Conservation (phyloP, 371 early-diverging fungal species). For the Conidiobolus incongruus region DNA sequence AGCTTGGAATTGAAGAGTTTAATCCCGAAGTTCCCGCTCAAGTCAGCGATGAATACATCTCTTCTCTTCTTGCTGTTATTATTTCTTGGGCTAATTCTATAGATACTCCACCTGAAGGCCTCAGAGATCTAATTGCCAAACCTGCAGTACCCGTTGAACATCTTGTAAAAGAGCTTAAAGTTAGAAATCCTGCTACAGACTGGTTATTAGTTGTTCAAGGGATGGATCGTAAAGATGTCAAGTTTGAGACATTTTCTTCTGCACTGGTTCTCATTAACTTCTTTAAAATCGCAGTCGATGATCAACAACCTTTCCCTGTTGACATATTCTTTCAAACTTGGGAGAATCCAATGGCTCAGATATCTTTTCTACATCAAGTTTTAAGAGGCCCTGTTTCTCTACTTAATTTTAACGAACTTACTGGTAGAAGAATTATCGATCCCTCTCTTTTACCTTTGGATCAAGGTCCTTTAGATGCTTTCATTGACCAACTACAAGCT, state of each 20-base stretch:
- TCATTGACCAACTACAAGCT: neutral
- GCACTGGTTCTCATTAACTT: neutral
- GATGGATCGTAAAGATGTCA: neutral
- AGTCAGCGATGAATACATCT: too few species aligned
- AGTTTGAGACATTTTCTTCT: neutral
- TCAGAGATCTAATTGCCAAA: too few species aligned
- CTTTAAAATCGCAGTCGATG: neutral
- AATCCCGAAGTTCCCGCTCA: too few species aligned
- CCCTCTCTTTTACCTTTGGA: neutral
- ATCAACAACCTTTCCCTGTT: neutral
- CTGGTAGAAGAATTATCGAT: neutral
- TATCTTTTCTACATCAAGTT: slow-evolving; percentile 2
- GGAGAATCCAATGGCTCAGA: neutral
- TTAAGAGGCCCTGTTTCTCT: neutral
- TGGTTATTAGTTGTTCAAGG: neutral
- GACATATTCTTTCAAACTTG: slow-evolving; percentile 1
- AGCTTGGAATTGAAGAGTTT: too few species aligned
- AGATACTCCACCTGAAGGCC: too few species aligned
- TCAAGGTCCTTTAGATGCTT: neutral
- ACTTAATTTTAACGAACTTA: neutral
- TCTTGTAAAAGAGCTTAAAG: too few species aligned
- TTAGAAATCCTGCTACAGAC: neutral
- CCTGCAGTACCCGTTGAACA: too few species aligned
- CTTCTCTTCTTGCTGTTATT: too few species aligned
- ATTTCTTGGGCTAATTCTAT: too few species aligned